Evolutionary conservation across 169 alveolate species (phyloP).

Genomic region (Plasmodium sp.): DNA sequence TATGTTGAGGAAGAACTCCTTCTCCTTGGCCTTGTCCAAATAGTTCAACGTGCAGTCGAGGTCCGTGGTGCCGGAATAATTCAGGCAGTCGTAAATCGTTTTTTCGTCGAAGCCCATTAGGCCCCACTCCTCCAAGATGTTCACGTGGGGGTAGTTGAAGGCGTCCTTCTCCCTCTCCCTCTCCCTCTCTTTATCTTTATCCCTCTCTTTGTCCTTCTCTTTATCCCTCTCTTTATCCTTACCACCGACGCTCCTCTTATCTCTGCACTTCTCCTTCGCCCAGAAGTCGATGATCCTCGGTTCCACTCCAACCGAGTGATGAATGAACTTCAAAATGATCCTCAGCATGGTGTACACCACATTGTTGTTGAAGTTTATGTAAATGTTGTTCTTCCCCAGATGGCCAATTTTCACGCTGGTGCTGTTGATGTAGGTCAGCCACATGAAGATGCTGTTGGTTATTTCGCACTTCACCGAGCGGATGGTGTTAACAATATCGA

Average conservation of each 20-base stretch:
- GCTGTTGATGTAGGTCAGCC: slow-evolving; percentile 70
- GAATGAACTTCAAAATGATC: slow-evolving; percentile 51
- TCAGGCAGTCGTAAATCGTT: slow-evolving; percentile 36
- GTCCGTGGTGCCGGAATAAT: slow-evolving; percentile 71
- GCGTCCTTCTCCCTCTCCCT: not conserved
- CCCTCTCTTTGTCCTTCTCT: slow-evolving; percentile 68
- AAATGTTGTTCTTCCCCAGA: slow-evolving; percentile 63
- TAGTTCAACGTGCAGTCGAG: slow-evolving; percentile 53
- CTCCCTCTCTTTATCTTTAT: slow-evolving; percentile 2
- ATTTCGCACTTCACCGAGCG: slow-evolving; percentile 73
- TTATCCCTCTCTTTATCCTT: slow-evolving; percentile 23
- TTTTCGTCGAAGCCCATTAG: slow-evolving; percentile 67
- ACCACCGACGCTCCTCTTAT: slow-evolving; percentile 20
- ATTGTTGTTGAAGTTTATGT: slow-evolving; percentile 66
- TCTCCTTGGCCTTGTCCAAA: slow-evolving; percentile 54
- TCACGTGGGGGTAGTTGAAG: slow-evolving; percentile 36
- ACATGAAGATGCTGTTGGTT: slow-evolving; percentile 43
- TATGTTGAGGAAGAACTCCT: slow-evolving; percentile 1
- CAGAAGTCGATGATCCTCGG: slow-evolving; percentile 39
- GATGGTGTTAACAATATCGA: slow-evolving; percentile 57
- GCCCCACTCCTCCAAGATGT: slow-evolving; percentile 39
- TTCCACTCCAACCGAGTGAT: slow-evolving; percentile 46
- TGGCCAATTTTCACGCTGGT: slow-evolving; percentile 67
- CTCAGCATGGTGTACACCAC: slow-evolving; percentile 39
- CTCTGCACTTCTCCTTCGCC: slow-evolving; percentile 54